phyloP scores from a whole-genome alignment of 306 rosid species.

The Malus domestica region ASM211411v1 NC_041789.1:21093001-21093500 shows the following conservation, averaged over 20 bases:
- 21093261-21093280: not conserved
- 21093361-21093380: slow-evolving; percentile 11
- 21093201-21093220: slow-evolving; percentile 35
- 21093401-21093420: no score
- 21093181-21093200: slow-evolving; percentile 66
- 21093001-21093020: no score
- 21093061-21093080: no score
- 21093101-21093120: slow-evolving; percentile 42
- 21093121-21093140: slow-evolving; percentile 49
- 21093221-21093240: not conserved
- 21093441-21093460: no score
- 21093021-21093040: no score
- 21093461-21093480: no score
- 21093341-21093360: slow-evolving; percentile 28
- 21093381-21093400: no score
- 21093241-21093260: slow-evolving; percentile 10
- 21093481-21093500: no score
- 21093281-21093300: slow-evolving; percentile 12
- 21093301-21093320: slow-evolving; percentile 5
- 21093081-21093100: slow-evolving; percentile 25
- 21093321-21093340: slow-evolving; percentile 2
- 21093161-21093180: slow-evolving; percentile 88
- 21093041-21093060: no score
- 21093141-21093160: slow-evolving; percentile 61
- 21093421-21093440: no score